These are phyloP conservation scores for Fistulinella prunicolor DNA, from an alignment of 768 basidiomycete species.

Conservation along the genomic window DNA sequence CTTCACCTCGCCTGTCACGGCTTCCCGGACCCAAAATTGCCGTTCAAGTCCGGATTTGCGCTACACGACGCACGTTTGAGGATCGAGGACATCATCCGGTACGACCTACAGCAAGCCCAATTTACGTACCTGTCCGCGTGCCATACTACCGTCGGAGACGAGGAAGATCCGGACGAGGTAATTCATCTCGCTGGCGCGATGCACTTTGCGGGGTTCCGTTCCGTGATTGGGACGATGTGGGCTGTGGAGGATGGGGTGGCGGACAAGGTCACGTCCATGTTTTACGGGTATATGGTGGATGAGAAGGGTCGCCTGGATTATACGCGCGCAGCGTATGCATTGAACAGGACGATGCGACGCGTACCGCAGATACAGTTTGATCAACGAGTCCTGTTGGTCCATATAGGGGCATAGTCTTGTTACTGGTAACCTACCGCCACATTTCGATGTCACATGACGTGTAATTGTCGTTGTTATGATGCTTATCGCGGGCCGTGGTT, in stretches of 20 bases:
- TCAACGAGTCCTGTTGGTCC: constrained; percentile 11
- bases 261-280: no score
- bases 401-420: constrained; percentile 5
- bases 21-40: neutral
- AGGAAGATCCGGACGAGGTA: no score
- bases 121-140: constrained; percentile 24
- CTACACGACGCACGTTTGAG: neutral
- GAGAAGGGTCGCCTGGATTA: neutral
- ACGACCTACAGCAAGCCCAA: constrained; percentile 1
- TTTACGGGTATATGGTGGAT: constrained; percentile 5
- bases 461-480: no score
- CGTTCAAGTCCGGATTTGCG: constrained; percentile 17
- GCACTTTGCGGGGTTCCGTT: no score
- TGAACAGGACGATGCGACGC: constrained; percentile 5
- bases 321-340: constrained; percentile 5
- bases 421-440: no score
- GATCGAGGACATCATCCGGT: constrained; percentile 9
- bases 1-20: constrained; percentile 29
- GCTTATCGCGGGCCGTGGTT: no score
- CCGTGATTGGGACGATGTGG: no score
- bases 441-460: no score
- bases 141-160: constrained; percentile 23
- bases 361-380: constrained; percentile 3
- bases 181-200: no score
- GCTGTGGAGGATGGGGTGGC: no score